Evolutionary conservation across 495 filamentous ascomycete species (phyloP).

Genomic region (Coniosporium apollinis): DNA sequence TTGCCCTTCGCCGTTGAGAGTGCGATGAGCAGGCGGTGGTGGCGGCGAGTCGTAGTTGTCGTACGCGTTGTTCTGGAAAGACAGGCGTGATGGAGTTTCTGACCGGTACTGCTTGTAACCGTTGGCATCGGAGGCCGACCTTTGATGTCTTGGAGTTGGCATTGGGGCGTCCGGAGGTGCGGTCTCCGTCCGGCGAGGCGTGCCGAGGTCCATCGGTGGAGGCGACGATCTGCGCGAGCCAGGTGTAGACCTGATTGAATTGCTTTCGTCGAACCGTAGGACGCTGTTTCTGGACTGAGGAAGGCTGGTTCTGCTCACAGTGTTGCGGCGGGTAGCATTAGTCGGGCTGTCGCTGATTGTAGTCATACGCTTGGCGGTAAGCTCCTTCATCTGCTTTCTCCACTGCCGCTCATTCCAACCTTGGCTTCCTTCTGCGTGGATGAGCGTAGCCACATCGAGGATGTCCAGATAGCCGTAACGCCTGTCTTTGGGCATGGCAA

Average conservation of each 20-base stretch:
- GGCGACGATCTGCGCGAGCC: constrained; percentile 18
- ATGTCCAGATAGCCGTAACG: constrained; percentile 86
- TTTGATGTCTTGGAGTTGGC: constrained; percentile 32
- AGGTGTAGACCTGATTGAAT: constrained; percentile 37
- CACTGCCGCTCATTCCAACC: constrained; percentile 83
- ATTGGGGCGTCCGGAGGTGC: constrained; percentile 20
- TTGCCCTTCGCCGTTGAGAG: constrained; percentile 15
- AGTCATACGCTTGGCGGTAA: constrained; percentile 66
- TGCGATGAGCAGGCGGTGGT: constrained; percentile 27
- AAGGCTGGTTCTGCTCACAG: constrained; percentile 49
- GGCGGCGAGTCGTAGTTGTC: constrained; percentile 22
- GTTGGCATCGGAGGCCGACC: constrained; percentile 39
- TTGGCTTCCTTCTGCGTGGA: constrained; percentile 57
- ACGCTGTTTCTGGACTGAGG: constrained; percentile 14
- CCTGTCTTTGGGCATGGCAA: constrained; percentile 81
- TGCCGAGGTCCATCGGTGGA: constrained; percentile 20
- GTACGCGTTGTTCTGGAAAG: constrained; percentile 20
- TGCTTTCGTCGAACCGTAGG: constrained; percentile 49
- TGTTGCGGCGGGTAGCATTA: constrained; percentile 34
- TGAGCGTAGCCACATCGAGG: constrained; percentile 62
- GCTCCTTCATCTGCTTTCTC: constrained; percentile 74
- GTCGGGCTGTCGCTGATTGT: constrained; percentile 19
- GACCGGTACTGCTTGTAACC: constrained; percentile 29
- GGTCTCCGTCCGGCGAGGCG: constrained; percentile 23
- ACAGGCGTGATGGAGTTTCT: constrained; percentile 28